These are phyloP conservation scores for Silybum marianum DNA, from an alignment of 129 eudicot genomes.

Conservation along the genomic window DNA sequence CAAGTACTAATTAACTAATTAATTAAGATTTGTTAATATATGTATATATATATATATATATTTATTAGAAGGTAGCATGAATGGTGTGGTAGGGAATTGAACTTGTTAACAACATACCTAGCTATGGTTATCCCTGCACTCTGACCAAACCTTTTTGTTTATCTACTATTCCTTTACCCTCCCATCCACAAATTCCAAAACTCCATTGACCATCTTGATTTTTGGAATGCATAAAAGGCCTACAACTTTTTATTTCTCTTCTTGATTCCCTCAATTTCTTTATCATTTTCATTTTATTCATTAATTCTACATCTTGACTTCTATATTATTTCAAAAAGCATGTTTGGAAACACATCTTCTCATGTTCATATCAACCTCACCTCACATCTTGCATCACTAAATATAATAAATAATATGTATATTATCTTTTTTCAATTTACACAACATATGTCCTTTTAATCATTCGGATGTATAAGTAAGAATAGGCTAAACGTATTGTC, in stretches of 20 bases:
- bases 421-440: too few species aligned
- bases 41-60: too few species aligned
- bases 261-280: conserved; percentile 28
- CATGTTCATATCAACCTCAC: not conserved
- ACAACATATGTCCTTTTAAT: not conserved
- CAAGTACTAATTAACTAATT: not conserved
- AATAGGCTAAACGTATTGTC: not conserved
- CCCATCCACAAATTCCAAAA: conserved; percentile 41
- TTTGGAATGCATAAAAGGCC: conserved; percentile 43
- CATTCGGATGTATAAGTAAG: too few species aligned
- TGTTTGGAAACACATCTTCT: conserved; percentile 15
- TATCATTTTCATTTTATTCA: conserved; percentile 16
- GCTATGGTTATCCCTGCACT: conserved; percentile 35
- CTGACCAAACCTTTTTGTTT: conserved; percentile 36
- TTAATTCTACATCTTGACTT: conserved; percentile 27
- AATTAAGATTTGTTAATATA: not conserved
- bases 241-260: conserved; percentile 28
- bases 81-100: conserved; percentile 3
- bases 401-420: too few species aligned
- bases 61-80: not conserved
- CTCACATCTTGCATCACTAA: not conserved
- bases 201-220: conserved; percentile 39
- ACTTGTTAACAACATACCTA: conserved; percentile 42
- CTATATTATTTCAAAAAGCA: conserved; percentile 1
- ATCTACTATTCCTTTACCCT: conserved; percentile 39